Percentiles rank a stretch among this genome's conserved stretches.
phyloP scores from a whole-genome alignment of 2,329 filamentous ascomycete genomes.

The Talaromyces atroroseus region DNA sequence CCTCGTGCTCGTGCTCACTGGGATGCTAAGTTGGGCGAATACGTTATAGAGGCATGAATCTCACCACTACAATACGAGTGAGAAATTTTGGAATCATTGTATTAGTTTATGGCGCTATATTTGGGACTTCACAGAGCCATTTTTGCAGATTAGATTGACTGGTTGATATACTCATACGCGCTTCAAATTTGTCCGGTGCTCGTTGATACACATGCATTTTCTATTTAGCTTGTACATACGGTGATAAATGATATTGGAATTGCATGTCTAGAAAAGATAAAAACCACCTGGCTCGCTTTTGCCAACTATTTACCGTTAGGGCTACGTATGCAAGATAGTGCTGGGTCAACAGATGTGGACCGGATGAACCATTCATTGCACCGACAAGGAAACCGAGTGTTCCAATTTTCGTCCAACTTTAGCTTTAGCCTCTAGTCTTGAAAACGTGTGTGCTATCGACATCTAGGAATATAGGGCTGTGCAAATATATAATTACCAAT shows the following conservation, averaged over 20 bases:
- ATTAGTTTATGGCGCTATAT: neutral
- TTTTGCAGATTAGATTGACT: neutral
- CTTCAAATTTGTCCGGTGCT: neutral
- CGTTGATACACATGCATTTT: neutral
- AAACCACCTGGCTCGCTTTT: too few relatives aligned
- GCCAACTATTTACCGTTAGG: neutral
- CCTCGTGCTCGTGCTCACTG: constrained; percentile 2
- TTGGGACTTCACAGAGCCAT: neutral
- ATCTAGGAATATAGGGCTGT: too few relatives aligned
- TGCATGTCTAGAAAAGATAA: too few relatives aligned
- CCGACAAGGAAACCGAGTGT: constrained; percentile 1
- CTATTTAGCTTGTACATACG: neutral
- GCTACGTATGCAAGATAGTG: neutral
- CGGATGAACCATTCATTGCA: constrained; percentile 5
- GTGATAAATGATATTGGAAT: neutral
- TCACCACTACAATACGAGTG: neutral
- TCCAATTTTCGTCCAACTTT: neutral
- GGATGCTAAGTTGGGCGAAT: neutral
- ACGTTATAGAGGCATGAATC: neutral
- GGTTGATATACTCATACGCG: neutral
- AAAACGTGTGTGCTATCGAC: too few relatives aligned
- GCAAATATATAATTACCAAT: neutral
- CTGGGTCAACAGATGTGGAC: neutral
- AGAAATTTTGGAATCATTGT: neutral
- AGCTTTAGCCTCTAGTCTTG: neutral